Evolutionary conservation across 768 basidiomycete genomes (phyloP).

Genomic region (Omphalotus guepiniiformis): DNA sequence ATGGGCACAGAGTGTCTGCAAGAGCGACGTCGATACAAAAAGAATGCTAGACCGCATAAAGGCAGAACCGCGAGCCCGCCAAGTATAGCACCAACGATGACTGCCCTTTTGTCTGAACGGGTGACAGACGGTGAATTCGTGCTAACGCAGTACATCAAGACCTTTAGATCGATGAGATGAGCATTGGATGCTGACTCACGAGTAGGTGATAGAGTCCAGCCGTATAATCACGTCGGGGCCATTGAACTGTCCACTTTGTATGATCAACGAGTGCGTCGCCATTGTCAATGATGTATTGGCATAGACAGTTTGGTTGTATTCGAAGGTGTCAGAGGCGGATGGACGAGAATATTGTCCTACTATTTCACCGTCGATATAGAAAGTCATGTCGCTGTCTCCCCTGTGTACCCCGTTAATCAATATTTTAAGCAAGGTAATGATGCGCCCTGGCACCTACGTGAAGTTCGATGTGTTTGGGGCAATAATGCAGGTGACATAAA

Average conservation of each 20-base stretch:
- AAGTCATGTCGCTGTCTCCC: slow-evolving; percentile 8
- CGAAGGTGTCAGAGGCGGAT: neutral
- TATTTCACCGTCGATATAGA: slow-evolving; percentile 7
- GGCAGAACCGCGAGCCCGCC: slow-evolving; percentile 22
- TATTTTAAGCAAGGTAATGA: neutral
- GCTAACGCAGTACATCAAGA: no score
- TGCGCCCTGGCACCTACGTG: neutral
- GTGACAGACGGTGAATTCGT: no score
- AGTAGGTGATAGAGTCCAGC: slow-evolving; percentile 11
- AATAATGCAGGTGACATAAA: slow-evolving; percentile 13
- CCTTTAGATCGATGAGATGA: neutral
- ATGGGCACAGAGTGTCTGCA: neutral
- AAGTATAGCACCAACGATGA: slow-evolving; percentile 27
- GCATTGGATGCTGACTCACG: slow-evolving; percentile 16
- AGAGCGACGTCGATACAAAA: slow-evolving; percentile 9
- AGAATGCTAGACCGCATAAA: slow-evolving; percentile 15
- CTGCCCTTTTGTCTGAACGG: no score
- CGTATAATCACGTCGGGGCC: slow-evolving; percentile 7
- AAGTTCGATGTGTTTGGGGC: neutral
- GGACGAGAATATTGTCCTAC: slow-evolving; percentile 3
- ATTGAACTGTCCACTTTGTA: slow-evolving; percentile 6
- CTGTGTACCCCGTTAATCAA: neutral
- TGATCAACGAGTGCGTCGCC: slow-evolving; percentile 7
- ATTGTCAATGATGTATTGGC: slow-evolving; percentile 1
- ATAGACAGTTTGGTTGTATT: slow-evolving; percentile 10